Base-by-base conservation (phyloP, 2,329 filamentous ascomycete species). In the Ophiocordyceps unilateralis region DNA sequence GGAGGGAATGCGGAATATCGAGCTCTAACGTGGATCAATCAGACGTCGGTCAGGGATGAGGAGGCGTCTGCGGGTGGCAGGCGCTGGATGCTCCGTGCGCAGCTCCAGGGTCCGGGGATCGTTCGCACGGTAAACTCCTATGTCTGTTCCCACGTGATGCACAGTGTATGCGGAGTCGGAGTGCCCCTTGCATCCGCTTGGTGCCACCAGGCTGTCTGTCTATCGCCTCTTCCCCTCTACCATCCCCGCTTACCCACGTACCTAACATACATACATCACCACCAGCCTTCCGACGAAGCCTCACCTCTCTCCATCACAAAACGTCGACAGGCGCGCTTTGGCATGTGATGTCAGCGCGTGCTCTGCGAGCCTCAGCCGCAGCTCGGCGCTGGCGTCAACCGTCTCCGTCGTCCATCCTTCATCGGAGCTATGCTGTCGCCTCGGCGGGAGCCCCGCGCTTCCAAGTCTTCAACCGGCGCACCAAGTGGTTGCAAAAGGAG, bases 401-500 rank as follows among this genome's bases (percentile, higher is more conserved):
- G 20, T 9, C 17, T 53, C 32, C 44, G 50, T n/a, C n/a, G n/a
- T 37, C 41, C 47, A 32, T 45, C 47, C 21, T 37, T 38, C 44
- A 46, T 45, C 69, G 82, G 45, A 65, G 63, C 45, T 94, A 91
- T 63, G 88, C 89, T 42, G 75, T 84, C 45, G 81, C 87, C 62
- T 72, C 83, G 19, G 70, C 84, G 2, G 83, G 85, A 46, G 76
- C 77, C 36, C 83, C 87, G 22, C 76, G 79, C 32, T 77, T 93
- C 51, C 81, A 95, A 51, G 83, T 98, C 59, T 98, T 98, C 74
- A 93, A 93, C 63, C 76, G 79, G 47, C 74, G 75, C 51, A 76
- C 80, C 20, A 98, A 98, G 69, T 88, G 83, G 69, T 66, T 91
- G 41, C 91, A 98, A 59, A 93, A 86, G 60, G 87, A 96, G 60